These are phyloP conservation scores for Yamadazyma atmosphaerica DNA, from an alignment of 1,139 yeast species.

Conservation along the genomic window DNA sequence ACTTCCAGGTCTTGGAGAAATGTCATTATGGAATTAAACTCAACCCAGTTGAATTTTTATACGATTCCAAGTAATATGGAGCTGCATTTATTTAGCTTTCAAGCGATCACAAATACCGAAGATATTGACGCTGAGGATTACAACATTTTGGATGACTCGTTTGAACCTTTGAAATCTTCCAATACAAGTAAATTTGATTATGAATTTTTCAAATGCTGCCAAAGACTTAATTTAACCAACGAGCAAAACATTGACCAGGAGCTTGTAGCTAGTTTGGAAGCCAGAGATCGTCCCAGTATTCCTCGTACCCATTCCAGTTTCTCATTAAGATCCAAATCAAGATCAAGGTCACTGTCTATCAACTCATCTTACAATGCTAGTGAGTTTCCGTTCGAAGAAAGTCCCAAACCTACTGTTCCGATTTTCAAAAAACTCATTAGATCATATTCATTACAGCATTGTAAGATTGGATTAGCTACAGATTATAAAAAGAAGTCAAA, in stretches of 20 bases:
- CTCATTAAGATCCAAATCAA: slow-evolving; percentile 1
- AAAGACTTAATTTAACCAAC: slow-evolving; percentile 24
- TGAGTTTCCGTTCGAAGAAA: not conserved
- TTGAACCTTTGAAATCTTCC: slow-evolving; percentile 20
- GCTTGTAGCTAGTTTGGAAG: not conserved
- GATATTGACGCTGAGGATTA: slow-evolving; percentile 5
- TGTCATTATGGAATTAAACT: slow-evolving; percentile 64
- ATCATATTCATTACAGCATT: slow-evolving; percentile 68
- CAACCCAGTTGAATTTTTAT: slow-evolving; percentile 73
- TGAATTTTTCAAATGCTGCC: slow-evolving; percentile 35
- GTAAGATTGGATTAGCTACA: slow-evolving; percentile 66
- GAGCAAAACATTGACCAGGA: slow-evolving; percentile 2
- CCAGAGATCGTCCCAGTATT: not conserved
- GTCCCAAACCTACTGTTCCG: slow-evolving; percentile 1
- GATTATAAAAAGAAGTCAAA: slow-evolving; percentile 64
- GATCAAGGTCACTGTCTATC: slow-evolving; percentile 1
- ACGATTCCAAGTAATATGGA: slow-evolving; percentile 37
- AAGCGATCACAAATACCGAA: slow-evolving; percentile 1
- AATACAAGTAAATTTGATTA: slow-evolving; percentile 39
- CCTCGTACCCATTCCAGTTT: not conserved
- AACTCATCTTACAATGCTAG: not conserved
- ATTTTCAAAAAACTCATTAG: slow-evolving; percentile 34
- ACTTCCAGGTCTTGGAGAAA: slow-evolving; percentile 64
- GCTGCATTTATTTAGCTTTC: slow-evolving; percentile 25
- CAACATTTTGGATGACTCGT: slow-evolving; percentile 6